These are phyloP conservation scores for Crithidia fasciculata DNA, from an alignment of 208 protist species.

Conservation along the genomic window DNA sequence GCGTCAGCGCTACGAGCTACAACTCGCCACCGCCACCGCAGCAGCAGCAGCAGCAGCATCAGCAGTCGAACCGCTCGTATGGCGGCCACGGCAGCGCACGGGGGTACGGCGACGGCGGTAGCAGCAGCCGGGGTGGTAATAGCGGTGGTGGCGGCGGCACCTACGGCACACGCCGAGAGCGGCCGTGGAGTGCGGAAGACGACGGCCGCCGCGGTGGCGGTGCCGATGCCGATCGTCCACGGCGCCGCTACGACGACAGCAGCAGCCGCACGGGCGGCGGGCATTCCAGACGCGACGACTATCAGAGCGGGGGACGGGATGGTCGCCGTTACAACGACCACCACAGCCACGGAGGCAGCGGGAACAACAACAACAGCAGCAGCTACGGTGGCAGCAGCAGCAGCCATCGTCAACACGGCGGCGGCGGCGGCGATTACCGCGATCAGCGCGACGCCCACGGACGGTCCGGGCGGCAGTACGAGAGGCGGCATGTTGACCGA, in stretches of 20 bases:
- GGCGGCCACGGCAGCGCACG: too few relatives aligned
- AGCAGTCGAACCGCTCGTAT: neutral
- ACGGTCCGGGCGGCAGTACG: neutral
- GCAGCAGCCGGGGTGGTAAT: too few relatives aligned
- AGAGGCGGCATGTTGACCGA: neutral
- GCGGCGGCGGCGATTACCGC: neutral
- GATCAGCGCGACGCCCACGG: neutral
- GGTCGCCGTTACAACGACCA: neutral
- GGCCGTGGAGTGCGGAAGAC: neutral
- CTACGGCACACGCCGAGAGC: neutral
- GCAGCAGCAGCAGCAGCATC: slow-evolving; percentile 3
- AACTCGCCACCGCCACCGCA: slow-evolving; percentile 17
- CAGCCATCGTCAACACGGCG: neutral
- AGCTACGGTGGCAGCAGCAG: slow-evolving; percentile 4
- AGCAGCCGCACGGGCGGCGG: too few relatives aligned
- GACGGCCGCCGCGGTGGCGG: neutral
- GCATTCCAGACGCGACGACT: too few relatives aligned
- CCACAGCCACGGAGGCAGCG: neutral
- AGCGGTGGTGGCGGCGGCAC: too few relatives aligned
- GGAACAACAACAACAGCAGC: slow-evolving; percentile 20
- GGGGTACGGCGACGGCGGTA: too few relatives aligned
- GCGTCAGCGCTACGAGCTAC: neutral
- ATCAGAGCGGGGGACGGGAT: too few relatives aligned
- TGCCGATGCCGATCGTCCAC: neutral
- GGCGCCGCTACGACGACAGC: neutral